A percentile compares a stretch with the other conserved stretches of the same genome.
phyloP scores from a whole-genome alignment of 176 grass and related monocot species.

The Dactylis glomerata region DNA sequence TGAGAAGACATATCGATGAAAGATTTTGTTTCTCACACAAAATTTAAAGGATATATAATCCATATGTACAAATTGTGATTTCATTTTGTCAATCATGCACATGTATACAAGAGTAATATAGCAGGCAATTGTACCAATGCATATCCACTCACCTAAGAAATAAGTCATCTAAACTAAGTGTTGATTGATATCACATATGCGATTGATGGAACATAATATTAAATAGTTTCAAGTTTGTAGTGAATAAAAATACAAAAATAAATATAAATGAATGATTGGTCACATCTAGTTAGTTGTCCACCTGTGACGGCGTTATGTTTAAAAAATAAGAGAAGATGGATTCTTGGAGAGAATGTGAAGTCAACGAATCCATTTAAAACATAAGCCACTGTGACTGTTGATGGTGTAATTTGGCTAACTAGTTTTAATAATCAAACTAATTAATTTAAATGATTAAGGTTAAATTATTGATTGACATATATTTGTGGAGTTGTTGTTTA shows the following conservation, averaged over 20 bases:
- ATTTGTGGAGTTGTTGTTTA: no score
- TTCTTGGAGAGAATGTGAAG: no score
- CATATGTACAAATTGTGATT: neutral
- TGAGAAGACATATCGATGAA: neutral
- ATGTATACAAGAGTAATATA: neutral
- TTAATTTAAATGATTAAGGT: no score
- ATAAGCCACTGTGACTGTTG: no score
- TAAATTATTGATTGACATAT: no score
- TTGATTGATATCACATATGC: neutral
- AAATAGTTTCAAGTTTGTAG: neutral
- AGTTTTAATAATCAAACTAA: no score
- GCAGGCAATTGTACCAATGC: neutral
- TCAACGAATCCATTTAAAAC: no score
- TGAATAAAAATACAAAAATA: neutral
- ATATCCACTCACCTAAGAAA: neutral
- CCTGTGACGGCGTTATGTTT: no score
- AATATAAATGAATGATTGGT: no score
- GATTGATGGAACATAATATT: neutral
- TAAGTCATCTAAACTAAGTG: neutral
- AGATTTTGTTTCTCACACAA: neutral
- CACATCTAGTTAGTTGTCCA: no score
- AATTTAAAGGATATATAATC: neutral
- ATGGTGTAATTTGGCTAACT: no score
- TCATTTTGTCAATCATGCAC: neutral
- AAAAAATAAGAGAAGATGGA: no score